Percentiles rank a stretch among this genome's conserved stretches.
These are phyloP conservation scores for Kwoniella shandongensis DNA, from an alignment of 768 basidiomycete genomes.

Conservation along the genomic window DNA sequence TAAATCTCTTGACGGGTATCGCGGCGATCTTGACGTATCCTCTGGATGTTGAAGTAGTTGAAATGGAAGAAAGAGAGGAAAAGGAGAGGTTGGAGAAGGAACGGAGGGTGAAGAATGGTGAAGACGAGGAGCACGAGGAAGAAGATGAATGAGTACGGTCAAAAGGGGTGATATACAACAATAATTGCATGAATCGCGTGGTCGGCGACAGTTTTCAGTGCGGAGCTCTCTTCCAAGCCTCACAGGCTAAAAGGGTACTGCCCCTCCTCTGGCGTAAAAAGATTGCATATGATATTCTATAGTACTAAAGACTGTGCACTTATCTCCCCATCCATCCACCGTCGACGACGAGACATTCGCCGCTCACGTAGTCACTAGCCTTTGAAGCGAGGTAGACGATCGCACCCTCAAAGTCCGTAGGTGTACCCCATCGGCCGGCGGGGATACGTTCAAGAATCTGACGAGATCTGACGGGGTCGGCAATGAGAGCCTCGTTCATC, in stretches of 20 bases:
- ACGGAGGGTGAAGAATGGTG: conserved; percentile 22
- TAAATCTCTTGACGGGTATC: conserved; percentile 93
- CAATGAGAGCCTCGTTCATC: conserved; percentile 68
- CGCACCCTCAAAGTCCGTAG: conserved; percentile 72
- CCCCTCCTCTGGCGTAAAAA: too few species aligned
- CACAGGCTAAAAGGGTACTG: too few species aligned
- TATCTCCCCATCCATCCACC: conserved; percentile 61
- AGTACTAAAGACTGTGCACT: too few species aligned
- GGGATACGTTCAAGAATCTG: conserved; percentile 76
- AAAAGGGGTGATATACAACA: neutral
- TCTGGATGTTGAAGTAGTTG: conserved; percentile 89
- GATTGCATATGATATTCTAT: too few species aligned
- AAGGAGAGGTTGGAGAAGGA: conserved; percentile 46
- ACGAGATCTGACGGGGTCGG: conserved; percentile 65
- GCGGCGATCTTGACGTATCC: conserved; percentile 96
- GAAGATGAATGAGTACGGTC: neutral
- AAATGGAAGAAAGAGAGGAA: conserved; percentile 83
- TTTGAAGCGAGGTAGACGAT: conserved; percentile 68
- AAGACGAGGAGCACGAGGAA: conserved; percentile 8
- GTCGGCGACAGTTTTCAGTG: too few species aligned
- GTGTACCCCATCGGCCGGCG: conserved; percentile 69
- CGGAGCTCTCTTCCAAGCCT: too few species aligned
- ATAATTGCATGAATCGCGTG: too few species aligned
- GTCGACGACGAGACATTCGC: conserved; percentile 70
- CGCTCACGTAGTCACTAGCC: conserved; percentile 71